phyloP scores from a whole-genome alignment of 2,329 filamentous ascomycete genomes.

The Simplicillium aogashimaense region DNA sequence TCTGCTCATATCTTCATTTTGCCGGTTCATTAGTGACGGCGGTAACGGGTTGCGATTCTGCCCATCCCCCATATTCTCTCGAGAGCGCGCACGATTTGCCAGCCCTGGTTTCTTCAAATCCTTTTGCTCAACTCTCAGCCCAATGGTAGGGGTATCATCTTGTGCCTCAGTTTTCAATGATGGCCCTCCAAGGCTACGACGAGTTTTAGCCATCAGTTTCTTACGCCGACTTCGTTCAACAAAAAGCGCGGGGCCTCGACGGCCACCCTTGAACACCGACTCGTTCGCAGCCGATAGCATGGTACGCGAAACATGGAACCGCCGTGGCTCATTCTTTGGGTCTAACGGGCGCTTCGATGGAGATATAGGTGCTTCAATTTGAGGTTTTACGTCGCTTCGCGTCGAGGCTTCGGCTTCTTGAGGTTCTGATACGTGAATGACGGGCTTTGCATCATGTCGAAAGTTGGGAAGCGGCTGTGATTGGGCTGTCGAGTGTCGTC shows the following conservation, averaged over 20 bases:
- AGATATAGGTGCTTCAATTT: too few species aligned
- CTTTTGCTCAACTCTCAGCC: slow-evolving; percentile 9
- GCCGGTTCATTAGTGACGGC: slow-evolving; percentile 19
- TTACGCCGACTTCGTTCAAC: slow-evolving; percentile 40
- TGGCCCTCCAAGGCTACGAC: slow-evolving; percentile 11
- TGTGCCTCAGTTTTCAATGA: slow-evolving; percentile 1
- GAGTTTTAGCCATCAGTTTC: slow-evolving; percentile 13
- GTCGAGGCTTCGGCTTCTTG: slow-evolving; percentile 3
- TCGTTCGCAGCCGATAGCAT: slow-evolving; percentile 24
- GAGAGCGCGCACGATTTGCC: slow-evolving; percentile 13
- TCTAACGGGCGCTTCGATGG: slow-evolving; percentile 2
- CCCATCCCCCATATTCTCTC: slow-evolving; percentile 9
- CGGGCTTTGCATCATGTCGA: slow-evolving; percentile 20
- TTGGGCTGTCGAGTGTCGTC: slow-evolving; percentile 27
- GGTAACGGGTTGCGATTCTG: slow-evolving; percentile 18
- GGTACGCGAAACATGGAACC: slow-evolving; percentile 45
- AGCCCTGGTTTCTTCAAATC: slow-evolving; percentile 24
- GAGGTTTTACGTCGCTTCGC: slow-evolving; percentile 6
- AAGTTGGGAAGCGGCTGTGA: slow-evolving; percentile 13
- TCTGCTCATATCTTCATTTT: slow-evolving; percentile 35
- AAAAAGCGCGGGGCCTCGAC: slow-evolving; percentile 39
- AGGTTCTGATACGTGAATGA: slow-evolving; percentile 30
- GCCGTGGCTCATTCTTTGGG: slow-evolving; percentile 28
- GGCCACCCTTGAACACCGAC: slow-evolving; percentile 27
- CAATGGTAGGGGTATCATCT: neutral